Conservation (phyloP, 2,329 filamentous ascomycete species). For the Acephala macrosclerotiorum region DNA sequence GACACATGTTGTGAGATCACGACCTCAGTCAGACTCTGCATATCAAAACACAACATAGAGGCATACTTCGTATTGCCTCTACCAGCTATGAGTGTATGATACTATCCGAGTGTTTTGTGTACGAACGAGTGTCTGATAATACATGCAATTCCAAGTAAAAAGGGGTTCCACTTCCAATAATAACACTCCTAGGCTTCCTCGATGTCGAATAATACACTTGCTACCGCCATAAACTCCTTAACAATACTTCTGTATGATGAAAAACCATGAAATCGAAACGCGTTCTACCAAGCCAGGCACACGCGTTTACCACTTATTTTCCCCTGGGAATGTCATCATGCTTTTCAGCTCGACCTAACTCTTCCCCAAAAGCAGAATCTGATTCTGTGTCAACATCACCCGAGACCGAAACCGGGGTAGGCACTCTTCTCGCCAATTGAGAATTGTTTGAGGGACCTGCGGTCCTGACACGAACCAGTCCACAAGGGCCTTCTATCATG, state of each 20-base stretch:
- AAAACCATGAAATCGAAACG: neutral
- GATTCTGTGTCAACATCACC: conserved; percentile 17
- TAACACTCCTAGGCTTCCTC: neutral
- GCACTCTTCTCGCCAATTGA: neutral
- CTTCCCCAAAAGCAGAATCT: conserved; percentile 14
- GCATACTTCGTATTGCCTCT: neutral
- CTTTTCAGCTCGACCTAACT: conserved; percentile 2
- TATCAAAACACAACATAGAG: neutral
- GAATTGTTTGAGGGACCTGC: neutral
- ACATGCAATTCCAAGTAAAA: neutral
- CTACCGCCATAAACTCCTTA: neutral
- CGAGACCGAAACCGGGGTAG: conserved; percentile 2
- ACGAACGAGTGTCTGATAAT: conserved; percentile 1
- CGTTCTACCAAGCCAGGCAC: neutral
- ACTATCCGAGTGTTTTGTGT: neutral
- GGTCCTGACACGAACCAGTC: neutral
- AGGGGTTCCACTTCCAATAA: neutral
- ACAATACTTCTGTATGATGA: neutral
- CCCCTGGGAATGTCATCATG: neutral
- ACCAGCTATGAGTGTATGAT: neutral
- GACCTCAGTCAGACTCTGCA: neutral
- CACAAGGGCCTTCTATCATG: neutral
- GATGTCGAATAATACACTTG: neutral
- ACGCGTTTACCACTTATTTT: neutral
- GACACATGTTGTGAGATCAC: no score